phyloP scores from a whole-genome alignment of 129 eudicot genomes.

The Rutidosis leptorrhynchoides region DNA sequence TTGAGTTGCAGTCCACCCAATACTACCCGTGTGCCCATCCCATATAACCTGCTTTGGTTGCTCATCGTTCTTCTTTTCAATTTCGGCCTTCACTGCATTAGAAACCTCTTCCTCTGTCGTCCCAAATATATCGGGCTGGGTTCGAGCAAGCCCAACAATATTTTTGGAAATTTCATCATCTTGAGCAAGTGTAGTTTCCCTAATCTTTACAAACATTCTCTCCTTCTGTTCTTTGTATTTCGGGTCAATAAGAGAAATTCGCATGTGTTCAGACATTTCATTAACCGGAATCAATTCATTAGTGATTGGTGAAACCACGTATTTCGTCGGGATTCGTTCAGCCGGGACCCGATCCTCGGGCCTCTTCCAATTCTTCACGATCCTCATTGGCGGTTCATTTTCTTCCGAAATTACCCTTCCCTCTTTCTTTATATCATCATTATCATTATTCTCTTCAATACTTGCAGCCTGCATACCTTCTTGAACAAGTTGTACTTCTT shows the following conservation, averaged over 20 bases:
- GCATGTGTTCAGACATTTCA: too few relatives aligned
- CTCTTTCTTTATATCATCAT: constrained; percentile 33
- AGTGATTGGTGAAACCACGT: constrained; percentile 78
- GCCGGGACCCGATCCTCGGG: constrained; percentile 77
- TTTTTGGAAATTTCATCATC: constrained; percentile 87
- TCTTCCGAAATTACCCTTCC: too few relatives aligned
- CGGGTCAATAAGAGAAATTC: too few relatives aligned
- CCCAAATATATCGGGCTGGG: constrained; percentile 89
- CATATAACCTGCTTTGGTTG: constrained; percentile 89
- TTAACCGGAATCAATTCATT: constrained; percentile 75
- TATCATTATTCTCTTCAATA: constrained; percentile 71
- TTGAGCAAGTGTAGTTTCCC: constrained; percentile 80
- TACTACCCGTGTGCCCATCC: constrained; percentile 94
- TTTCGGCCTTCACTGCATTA: constrained; percentile 81
- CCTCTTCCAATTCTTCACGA: too few relatives aligned
- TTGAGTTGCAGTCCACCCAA: constrained; percentile 84
- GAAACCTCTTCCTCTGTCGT: constrained; percentile 95
- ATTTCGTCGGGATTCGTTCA: constrained; percentile 67
- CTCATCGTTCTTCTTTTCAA: constrained; percentile 82
- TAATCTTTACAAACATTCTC: too few relatives aligned
- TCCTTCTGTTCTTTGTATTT: too few relatives aligned
- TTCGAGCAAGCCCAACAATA: constrained; percentile 77
- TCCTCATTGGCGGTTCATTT: too few relatives aligned
- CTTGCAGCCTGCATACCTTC: constrained; percentile 87
- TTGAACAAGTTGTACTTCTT: constrained; percentile 79